Evolutionary conservation across 1,284 basidiomycete species (phyloP).

Genomic region (Puccinia coronata): DNA sequence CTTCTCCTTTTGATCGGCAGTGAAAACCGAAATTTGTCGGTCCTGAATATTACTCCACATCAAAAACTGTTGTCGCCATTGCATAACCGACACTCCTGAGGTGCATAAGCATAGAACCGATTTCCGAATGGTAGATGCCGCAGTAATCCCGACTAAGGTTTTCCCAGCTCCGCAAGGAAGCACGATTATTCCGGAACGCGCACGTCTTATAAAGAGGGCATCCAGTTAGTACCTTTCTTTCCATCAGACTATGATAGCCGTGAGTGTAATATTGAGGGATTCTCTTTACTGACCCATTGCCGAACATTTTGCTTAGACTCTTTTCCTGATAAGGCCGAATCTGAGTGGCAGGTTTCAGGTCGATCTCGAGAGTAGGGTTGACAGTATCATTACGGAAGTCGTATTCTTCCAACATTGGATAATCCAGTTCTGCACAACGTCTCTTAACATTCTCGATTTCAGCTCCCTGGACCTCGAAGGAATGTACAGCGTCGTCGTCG

Average conservation of each 20-base stretch:
- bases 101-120: conserved; percentile 97
- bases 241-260: not conserved
- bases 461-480: conserved; percentile 86
- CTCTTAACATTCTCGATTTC: conserved; percentile 71
- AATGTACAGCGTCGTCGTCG: conserved; percentile 90
- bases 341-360: conserved; percentile 91
- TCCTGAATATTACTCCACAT: conserved; percentile 96
- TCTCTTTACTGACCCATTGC: conserved; percentile 72
- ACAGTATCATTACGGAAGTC: conserved; percentile 94
- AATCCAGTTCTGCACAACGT: conserved; percentile 83
- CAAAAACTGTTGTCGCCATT: conserved; percentile 96
- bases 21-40: conserved; percentile 90
- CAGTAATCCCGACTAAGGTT: conserved; percentile 97
- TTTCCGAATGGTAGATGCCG: conserved; percentile 99
- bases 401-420: conserved; percentile 95
- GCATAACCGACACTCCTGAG: conserved; percentile 93
- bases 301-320: conserved; percentile 96
- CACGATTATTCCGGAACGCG: conserved; percentile 96
- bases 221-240: conserved; percentile 1
- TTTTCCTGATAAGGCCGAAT: conserved; percentile 97
- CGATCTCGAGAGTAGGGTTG: conserved; percentile 92
- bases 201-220: conserved; percentile 66
- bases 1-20: conserved; percentile 94
- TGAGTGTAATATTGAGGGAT: not conserved
- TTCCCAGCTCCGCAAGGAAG: conserved; percentile 98